Percentiles rank a stretch among this genome's conserved stretches.
phyloP scores from a whole-genome alignment of 1,139 yeast species.

The Fermentozyma sake region DNA sequence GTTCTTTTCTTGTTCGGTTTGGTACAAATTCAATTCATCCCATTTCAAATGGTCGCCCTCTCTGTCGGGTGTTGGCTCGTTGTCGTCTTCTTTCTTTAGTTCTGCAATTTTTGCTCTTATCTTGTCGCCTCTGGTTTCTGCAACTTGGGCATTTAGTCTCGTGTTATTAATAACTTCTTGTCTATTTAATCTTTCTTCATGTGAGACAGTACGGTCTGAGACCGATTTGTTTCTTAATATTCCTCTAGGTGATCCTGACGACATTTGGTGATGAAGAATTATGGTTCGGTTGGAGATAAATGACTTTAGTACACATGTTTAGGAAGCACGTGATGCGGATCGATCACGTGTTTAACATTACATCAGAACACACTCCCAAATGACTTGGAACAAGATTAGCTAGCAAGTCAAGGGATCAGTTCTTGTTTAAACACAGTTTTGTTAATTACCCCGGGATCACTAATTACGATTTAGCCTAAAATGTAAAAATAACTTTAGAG shows the following conservation, averaged over 20 bases:
- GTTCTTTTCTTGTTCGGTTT: slow-evolving; percentile 64
- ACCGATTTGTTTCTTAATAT: slow-evolving; percentile 38
- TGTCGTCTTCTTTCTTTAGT: slow-evolving; percentile 12
- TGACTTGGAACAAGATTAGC: too few species aligned
- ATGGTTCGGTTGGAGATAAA: too few species aligned
- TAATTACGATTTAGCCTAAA: too few species aligned
- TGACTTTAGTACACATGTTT: too few species aligned
- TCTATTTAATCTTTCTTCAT: slow-evolving; percentile 30
- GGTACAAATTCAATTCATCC: slow-evolving; percentile 68
- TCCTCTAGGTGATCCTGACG: slow-evolving; percentile 41
- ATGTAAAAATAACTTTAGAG: too few species aligned
- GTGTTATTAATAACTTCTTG: slow-evolving; percentile 45
- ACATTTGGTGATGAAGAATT: too few species aligned
- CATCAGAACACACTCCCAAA: too few species aligned
- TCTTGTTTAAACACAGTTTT: too few species aligned
- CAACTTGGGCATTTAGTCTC: slow-evolving; percentile 34
- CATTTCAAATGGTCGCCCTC: slow-evolving; percentile 57
- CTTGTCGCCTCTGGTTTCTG: slow-evolving; percentile 31
- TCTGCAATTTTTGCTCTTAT: slow-evolving; percentile 38
- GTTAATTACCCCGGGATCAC: too few species aligned
- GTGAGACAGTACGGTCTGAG: slow-evolving; percentile 9
- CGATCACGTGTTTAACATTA: too few species aligned
- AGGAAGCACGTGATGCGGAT: too few species aligned
- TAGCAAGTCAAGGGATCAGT: too few species aligned
- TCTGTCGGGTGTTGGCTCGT: slow-evolving; percentile 1